Conservation (phyloP, 1,284 basidiomycete species). For the Fomes fomentarius region DNA sequence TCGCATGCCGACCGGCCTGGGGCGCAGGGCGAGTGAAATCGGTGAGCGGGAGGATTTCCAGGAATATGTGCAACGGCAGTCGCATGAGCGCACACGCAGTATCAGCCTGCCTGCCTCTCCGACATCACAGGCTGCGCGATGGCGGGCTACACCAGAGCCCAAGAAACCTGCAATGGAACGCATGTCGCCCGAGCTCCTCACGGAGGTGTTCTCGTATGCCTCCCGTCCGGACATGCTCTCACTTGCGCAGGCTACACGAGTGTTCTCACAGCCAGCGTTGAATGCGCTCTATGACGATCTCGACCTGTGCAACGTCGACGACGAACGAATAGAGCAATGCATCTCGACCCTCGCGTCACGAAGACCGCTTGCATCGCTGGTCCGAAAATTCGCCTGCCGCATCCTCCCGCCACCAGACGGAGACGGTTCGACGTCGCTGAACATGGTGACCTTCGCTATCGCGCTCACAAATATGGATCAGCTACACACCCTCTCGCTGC, state of each 20-base stretch:
- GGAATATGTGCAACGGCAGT: background rate
- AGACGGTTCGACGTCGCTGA: slow-evolving; percentile 15
- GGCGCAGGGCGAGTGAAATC: slow-evolving; percentile 33
- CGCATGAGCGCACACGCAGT: slow-evolving; percentile 22
- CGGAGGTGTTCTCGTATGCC: slow-evolving; percentile 27
- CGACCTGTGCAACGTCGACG: slow-evolving; percentile 27
- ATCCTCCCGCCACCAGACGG: slow-evolving; percentile 22
- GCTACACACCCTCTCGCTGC: slow-evolving; percentile 50
- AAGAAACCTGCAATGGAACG: slow-evolving; percentile 23
- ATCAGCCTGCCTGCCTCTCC: slow-evolving; percentile 24
- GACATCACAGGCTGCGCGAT: slow-evolving; percentile 14
- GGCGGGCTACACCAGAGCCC: slow-evolving; percentile 8
- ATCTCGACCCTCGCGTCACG: slow-evolving; percentile 32
- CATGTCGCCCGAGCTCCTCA: slow-evolving; percentile 29
- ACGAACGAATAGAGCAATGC: slow-evolving; percentile 31
- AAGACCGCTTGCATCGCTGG: slow-evolving; percentile 30
- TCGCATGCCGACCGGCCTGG: slow-evolving; percentile 38
- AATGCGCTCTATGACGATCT: slow-evolving; percentile 32
- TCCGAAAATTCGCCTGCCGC: slow-evolving; percentile 31
- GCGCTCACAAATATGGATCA: slow-evolving; percentile 49
- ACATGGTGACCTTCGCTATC: slow-evolving; percentile 47
- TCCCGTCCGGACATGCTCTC: slow-evolving; percentile 27
- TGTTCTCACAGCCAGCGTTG: slow-evolving; percentile 30
- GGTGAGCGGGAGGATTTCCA: slow-evolving; percentile 14
- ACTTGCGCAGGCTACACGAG: slow-evolving; percentile 31